phyloP scores from a whole-genome alignment of 495 filamentous ascomycete genomes.

The Hapsidospora chrysogenum region DNA sequence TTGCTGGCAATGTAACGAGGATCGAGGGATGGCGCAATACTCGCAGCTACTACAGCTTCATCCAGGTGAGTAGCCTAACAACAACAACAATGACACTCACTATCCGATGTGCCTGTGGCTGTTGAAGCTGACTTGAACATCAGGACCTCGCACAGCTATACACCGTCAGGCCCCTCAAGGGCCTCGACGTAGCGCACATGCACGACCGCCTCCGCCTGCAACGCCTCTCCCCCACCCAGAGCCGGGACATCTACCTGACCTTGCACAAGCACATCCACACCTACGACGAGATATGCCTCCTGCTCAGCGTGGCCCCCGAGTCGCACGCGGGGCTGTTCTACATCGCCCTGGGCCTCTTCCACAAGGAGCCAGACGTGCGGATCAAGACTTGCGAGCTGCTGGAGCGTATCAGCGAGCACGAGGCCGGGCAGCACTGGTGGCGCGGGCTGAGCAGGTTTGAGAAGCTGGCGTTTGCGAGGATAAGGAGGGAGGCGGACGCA shows the following conservation, averaged over 20 bases:
- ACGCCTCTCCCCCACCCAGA: slow-evolving; percentile 51
- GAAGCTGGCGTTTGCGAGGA: slow-evolving; percentile 59
- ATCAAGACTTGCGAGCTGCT: slow-evolving; percentile 63
- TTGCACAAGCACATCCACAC: slow-evolving; percentile 58
- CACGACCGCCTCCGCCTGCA: slow-evolving; percentile 75
- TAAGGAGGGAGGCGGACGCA: slow-evolving; percentile 45
- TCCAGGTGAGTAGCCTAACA: slow-evolving; percentile 43
- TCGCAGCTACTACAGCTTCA: slow-evolving; percentile 84
- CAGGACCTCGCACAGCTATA: slow-evolving; percentile 48
- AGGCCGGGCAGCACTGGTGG: slow-evolving; percentile 91
- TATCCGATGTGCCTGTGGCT: not conserved
- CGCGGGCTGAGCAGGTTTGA: slow-evolving; percentile 69
- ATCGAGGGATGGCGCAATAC: slow-evolving; percentile 96
- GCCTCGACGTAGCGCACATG: slow-evolving; percentile 75
- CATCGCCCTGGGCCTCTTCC: slow-evolving; percentile 81
- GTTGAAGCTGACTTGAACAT: slow-evolving; percentile 3
- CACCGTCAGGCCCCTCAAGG: slow-evolving; percentile 56
- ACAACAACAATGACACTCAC: not conserved
- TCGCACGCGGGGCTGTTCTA: slow-evolving; percentile 85
- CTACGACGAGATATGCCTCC: slow-evolving; percentile 77
- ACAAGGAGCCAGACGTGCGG: slow-evolving; percentile 66
- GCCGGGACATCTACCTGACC: slow-evolving; percentile 65
- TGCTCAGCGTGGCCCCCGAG: slow-evolving; percentile 76
- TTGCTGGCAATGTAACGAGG: slow-evolving; percentile 73
- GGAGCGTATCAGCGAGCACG: slow-evolving; percentile 67